Percentiles rank a stretch among this genome's conserved stretches.
phyloP scores from a whole-genome alignment of 768 basidiomycete species.

The Boletus sp. region DNA sequence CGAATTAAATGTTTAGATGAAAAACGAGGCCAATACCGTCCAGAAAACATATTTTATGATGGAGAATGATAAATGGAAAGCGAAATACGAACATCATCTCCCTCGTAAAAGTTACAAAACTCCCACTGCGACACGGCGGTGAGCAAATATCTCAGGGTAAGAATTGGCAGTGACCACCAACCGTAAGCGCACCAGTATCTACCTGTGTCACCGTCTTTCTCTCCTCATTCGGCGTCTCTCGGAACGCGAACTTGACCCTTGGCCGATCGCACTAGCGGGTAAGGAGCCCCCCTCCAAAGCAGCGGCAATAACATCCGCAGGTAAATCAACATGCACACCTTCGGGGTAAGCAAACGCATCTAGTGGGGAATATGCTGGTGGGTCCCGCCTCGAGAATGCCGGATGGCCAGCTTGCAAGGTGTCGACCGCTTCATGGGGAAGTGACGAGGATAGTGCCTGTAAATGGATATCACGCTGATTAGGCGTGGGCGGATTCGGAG shows the following conservation, averaged over 20 bases:
- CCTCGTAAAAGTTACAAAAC: conserved; percentile 18
- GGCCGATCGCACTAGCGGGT: conserved; percentile 57
- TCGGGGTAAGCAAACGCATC: conserved; percentile 81
- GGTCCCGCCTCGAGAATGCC: conserved; percentile 55
- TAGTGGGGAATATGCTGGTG: conserved; percentile 86
- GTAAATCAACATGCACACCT: conserved; percentile 90
- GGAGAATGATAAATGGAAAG: conserved; percentile 20
- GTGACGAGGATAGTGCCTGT: conserved; percentile 45
- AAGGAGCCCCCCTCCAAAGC: conserved; percentile 74
- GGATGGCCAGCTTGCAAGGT: conserved; percentile 30
- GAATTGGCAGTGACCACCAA: conserved; percentile 14
- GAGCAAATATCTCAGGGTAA: not conserved
- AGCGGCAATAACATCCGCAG: conserved; percentile 87
- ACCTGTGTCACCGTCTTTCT: conserved; percentile 32
- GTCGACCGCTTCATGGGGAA: conserved; percentile 14
- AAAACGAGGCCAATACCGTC: conserved; percentile 14
- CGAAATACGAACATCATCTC: conserved; percentile 24
- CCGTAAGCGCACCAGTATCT: not conserved
- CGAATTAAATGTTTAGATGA: conserved; percentile 24
- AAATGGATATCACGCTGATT: conserved; percentile 78
- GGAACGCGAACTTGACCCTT: conserved; percentile 42
- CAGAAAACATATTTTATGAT: conserved; percentile 20
- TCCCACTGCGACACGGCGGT: conserved; percentile 14
- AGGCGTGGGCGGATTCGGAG: conserved; percentile 83
- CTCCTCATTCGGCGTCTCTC: conserved; percentile 61